A percentile compares a stretch with the other conserved stretches of the same genome.
Evolutionary conservation across 1,284 basidiomycete genomes (phyloP).

Genomic region (Volvariella surrecta): DNA sequence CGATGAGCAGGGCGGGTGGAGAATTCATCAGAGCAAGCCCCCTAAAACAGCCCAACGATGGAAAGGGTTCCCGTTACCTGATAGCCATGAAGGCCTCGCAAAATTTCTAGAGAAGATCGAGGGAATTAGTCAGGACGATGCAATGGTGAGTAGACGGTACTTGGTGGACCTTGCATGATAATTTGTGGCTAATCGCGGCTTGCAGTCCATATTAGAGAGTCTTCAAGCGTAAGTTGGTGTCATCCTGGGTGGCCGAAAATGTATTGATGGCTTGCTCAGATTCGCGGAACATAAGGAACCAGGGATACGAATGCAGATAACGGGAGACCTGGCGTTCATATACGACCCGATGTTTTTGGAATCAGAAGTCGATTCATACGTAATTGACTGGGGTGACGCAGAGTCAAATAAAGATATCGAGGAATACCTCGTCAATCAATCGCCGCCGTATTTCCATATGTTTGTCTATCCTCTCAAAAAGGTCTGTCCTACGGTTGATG

Average conservation of each 20-base stretch:
- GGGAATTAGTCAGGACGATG: too few species aligned
- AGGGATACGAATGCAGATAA: constrained; percentile 29
- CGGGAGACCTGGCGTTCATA: constrained; percentile 33
- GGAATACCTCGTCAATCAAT: constrained; percentile 22
- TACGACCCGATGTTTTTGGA: constrained; percentile 48
- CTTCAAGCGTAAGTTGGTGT: constrained; percentile 10
- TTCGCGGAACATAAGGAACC: constrained; percentile 22
- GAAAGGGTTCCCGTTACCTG: too few species aligned
- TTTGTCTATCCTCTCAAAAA: constrained; percentile 35
- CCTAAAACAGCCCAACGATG: too few species aligned
- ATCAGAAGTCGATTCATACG: constrained; percentile 26
- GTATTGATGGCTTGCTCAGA: constrained; percentile 17
- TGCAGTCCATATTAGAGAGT: neutral
- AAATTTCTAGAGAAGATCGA: too few species aligned
- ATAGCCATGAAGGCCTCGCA: too few species aligned
- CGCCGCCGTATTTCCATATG: constrained; percentile 29
- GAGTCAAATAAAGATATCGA: constrained; percentile 22
- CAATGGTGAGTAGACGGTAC: too few species aligned
- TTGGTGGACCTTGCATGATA: constrained; percentile 4
- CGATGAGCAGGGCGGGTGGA: too few species aligned
- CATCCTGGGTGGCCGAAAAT: neutral
- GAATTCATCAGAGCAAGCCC: too few species aligned
- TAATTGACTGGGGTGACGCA: constrained; percentile 43
- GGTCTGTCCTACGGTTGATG: constrained; percentile 18
- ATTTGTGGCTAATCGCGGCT: neutral